Base-by-base conservation (phyloP, 495 filamentous ascomycete species). In the Neurospora intermedia region DNA sequence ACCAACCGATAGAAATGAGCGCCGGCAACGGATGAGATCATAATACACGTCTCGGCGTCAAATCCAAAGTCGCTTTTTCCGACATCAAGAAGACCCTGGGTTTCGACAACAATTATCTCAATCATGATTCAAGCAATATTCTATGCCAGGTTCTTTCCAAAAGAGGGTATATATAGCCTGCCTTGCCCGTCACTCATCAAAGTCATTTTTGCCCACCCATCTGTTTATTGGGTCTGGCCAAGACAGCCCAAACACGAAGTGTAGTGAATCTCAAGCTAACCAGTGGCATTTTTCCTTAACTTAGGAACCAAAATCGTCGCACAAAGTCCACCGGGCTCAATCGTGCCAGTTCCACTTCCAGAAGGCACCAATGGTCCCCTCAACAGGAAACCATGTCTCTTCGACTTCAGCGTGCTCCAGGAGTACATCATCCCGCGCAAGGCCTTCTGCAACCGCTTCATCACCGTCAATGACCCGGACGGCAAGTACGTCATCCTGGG, bases 121-220 rank as follows among this genome's bases (percentile, higher is more conserved):
- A 76, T 72, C 70, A 93, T 92, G 93, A 97, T 98, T 82, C 92
- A 94, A 77, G 92, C 93, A 73, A 97, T 98, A 73, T 99, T 98
- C 85, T 98, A 94, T 82, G 92, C 93, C 74, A 90, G 92, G 73
- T 99, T 99, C 84, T 92, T 98, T 77, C 91, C 92, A 15, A 87
- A 92, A 75, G 91, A 97, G 88, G 94, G 94, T 94, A 83, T 75
- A 77, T 72, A 20, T 16, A 6, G 6, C 38, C 13, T 46, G 42
- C 35, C 31, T 46, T 46, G 16, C 43, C 7, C 20, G 43, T 18
- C 10, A 72, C 41, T 35, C 11, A 9, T 46, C 48, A 31, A 41
- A 39, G 2, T 10, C 35, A 39, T 46, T 9, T 46, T 9, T 27
- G 23, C 10, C 69, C 6, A 73, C 39, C 69, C 54, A 20, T 16